These are phyloP conservation scores for Gymnopilus junonius DNA, from an alignment of 768 basidiomycete genomes.

Conservation along the genomic window DNA sequence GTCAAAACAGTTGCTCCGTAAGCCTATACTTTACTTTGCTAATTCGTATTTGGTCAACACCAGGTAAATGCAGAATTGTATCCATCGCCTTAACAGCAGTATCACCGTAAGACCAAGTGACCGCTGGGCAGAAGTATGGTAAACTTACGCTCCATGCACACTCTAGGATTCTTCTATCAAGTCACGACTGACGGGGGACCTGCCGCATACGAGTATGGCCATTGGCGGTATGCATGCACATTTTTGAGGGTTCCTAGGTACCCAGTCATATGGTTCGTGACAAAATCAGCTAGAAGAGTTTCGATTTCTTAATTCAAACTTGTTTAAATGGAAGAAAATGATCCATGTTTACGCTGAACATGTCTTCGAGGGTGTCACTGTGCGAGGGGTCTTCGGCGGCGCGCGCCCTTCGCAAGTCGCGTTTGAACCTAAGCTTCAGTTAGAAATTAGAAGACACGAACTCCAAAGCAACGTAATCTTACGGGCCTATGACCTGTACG, in stretches of 20 bases:
- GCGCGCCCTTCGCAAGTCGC: not conserved
- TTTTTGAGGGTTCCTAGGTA: not conserved
- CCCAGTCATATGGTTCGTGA: not conserved
- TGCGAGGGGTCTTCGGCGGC: not conserved
- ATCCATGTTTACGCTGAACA: conserved; percentile 8
- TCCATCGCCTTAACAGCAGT: not conserved
- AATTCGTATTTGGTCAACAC: not conserved
- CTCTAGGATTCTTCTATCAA: not conserved
- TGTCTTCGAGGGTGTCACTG: not conserved
- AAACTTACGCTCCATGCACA: conserved; percentile 1
- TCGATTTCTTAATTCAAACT: not conserved
- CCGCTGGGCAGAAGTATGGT: not conserved
- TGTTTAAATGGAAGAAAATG: not conserved
- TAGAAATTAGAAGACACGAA: conserved; percentile 12
- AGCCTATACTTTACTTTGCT: not conserved
- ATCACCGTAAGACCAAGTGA: not conserved
- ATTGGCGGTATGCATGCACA: not conserved
- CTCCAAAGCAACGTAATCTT: conserved; percentile 19
- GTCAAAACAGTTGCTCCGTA: not conserved
- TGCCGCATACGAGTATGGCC: not conserved
- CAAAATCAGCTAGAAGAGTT: not conserved
- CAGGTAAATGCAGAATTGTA: conserved; percentile 1
- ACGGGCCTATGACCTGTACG: conserved; percentile 9
- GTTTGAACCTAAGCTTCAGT: not conserved
- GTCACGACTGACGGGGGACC: not conserved